A percentile compares a stretch with the other conserved stretches of the same genome.
Evolutionary conservation across 2,329 filamentous ascomycete species (phyloP).

Genomic region (Fusarium heterosporum): DNA sequence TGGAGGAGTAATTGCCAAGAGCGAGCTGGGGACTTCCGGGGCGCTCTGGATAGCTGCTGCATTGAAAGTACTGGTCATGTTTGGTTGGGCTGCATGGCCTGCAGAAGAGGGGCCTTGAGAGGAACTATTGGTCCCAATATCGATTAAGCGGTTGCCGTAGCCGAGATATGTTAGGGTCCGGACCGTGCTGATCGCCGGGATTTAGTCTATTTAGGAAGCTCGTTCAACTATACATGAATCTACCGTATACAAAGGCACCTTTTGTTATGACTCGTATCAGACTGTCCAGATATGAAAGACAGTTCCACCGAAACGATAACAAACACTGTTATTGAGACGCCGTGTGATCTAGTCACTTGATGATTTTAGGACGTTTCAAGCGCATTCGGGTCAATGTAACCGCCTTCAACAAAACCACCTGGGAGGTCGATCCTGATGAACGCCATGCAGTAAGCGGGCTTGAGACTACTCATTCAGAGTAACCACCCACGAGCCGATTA

Average conservation of each 20-base stretch:
- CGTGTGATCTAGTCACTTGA: not conserved
- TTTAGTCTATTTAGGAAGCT: conserved; percentile 15
- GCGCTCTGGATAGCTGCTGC: conserved; percentile 70
- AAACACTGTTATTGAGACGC: not conserved
- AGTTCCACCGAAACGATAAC: not conserved
- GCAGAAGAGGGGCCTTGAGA: conserved; percentile 52
- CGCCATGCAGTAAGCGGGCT: conserved; percentile 9
- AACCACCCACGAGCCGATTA: conserved; percentile 19
- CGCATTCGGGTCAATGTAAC: not conserved
- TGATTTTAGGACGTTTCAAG: not conserved
- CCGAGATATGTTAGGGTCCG: not conserved
- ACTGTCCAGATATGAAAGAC: not conserved
- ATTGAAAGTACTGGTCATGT: conserved; percentile 67
- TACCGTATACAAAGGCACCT: not conserved
- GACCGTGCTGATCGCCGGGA: not conserved
- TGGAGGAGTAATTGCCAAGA: conserved; percentile 64
- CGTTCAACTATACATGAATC: not conserved
- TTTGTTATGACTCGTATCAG: conserved; percentile 1
- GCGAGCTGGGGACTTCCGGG: conserved; percentile 60
- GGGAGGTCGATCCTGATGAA: conserved; percentile 1
- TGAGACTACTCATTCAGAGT: not conserved
- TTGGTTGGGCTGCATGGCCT: conserved; percentile 72
- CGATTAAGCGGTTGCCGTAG: not conserved
- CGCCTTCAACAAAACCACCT: not conserved
- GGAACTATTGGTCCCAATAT: not conserved